Base-by-base conservation (phyloP, 441 rosid species). In the Flueggea neowawraea region DNA sequence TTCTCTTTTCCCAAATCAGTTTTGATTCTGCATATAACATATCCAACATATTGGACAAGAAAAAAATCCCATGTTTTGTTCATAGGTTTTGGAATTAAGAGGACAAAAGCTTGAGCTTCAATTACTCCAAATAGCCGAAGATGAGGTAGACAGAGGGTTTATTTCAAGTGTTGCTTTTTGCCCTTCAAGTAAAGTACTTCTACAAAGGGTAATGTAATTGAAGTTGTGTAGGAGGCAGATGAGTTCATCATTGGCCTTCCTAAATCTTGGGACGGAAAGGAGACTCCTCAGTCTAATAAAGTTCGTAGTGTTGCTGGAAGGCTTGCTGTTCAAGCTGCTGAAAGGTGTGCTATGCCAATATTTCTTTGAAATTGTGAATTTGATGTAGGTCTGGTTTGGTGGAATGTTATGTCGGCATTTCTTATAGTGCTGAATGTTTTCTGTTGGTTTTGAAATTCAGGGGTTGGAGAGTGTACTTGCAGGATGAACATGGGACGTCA, bases 391-490 rank as follows among this genome's bases (percentile, higher is more conserved):
- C 6, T 51, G 4, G 15, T 16, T 53, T 17, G 6, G 16, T 15
- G 43, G 61, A n/a, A 39, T 10, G 31, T 14, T n/a, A 31, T 17
- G 16, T 15, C 5, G 10, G 6, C 4, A 4, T 58, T 16, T 15
- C 14, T 16, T 16, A 16, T 55, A 33, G 14, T 4, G 4, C 57
- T 31, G 22, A 39, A 14, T 31, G 14, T 39, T 9, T 31, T 10
- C 13, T 28, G 9, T 10, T 55, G 15, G 45, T 59, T 65, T 63
- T 48, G n/a, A 11, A 56, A 58, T 73, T 53, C 68, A 90, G 98
- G 78, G 96, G 98, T 45, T 85, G 86, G 90, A 84, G 97, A 63
- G 96, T 94, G 62, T 94, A 87, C 79, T 83, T 94, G 48, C 87
- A 78, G 67, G 91, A 94, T 80, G 98, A 94, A 66, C 90, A 90